Evolutionary conservation across 2,329 filamentous ascomycete genomes (phyloP).

Genomic region (Claviceps cyperi): DNA sequence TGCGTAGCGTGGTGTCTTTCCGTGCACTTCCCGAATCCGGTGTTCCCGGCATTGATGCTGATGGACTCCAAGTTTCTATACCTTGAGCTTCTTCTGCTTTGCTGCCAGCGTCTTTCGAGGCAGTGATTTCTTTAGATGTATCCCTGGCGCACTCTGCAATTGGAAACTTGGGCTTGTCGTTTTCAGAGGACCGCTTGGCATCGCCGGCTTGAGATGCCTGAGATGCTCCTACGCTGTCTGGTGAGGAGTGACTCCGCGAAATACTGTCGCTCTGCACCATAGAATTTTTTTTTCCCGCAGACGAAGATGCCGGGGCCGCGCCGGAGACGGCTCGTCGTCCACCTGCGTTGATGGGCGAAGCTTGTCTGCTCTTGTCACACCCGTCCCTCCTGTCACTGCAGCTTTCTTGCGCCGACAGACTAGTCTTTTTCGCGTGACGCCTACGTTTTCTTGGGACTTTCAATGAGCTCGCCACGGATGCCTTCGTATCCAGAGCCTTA

Average conservation of each 20-base stretch:
- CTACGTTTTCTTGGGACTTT: constrained; percentile 1
- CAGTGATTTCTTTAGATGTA: neutral
- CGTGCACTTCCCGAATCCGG: neutral
- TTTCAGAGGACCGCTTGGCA: too few species aligned
- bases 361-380: neutral
- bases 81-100: neutral
- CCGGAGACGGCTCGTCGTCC: neutral
- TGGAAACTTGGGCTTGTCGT: neutral
- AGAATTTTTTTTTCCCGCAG: neutral
- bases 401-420: neutral
- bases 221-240: neutral
- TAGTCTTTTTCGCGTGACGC: neutral
- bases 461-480: neutral
- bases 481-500: neutral
- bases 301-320: neutral
- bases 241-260: neutral
- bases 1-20: neutral
- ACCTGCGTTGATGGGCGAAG: neutral
- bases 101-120: too few species aligned
- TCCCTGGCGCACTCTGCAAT: neutral
- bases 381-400: neutral
- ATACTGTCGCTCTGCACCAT: neutral
- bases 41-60: neutral
- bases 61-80: too few species aligned
- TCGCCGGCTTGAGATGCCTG: neutral